Evolutionary conservation across 805 yeast species (phyloP).

Genomic region (Wickerhamiella dianesei): DNA sequence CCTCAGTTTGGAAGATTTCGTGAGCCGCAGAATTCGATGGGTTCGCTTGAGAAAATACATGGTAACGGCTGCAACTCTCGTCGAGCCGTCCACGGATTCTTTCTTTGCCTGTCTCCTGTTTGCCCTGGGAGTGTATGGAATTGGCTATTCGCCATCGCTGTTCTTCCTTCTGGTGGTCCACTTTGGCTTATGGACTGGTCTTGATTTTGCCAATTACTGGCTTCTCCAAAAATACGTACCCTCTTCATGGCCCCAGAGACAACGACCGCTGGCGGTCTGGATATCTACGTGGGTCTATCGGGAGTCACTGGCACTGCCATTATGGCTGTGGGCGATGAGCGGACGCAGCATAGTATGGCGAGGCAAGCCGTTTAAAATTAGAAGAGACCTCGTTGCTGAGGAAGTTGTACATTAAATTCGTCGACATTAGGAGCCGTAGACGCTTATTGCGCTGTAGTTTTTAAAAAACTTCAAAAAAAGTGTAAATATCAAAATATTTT

Average conservation of each 20-base stretch:
- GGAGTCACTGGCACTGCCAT: conserved; percentile 65
- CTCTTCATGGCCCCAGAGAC: neutral
- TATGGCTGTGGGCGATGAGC: conserved; percentile 68
- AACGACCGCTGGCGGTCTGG: conserved; percentile 22
- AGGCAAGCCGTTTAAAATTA: conserved; percentile 59
- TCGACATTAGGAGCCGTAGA: too few relatives aligned
- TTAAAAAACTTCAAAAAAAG: neutral
- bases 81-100: conserved; percentile 80
- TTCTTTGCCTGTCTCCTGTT: conserved; percentile 56
- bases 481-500: neutral
- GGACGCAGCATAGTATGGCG: conserved; percentile 60
- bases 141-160: conserved; percentile 34
- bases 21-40: conserved; percentile 68
- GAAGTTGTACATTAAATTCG: conserved; percentile 25
- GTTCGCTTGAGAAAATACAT: conserved; percentile 72
- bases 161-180: conserved; percentile 28
- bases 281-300: conserved; percentile 49
- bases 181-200: conserved; percentile 44
- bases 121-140: conserved; percentile 19
- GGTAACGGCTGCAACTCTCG: conserved; percentile 71
- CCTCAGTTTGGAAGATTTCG: conserved; percentile 39
- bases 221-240: conserved; percentile 6
- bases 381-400: conserved; percentile 65
- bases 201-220: conserved; percentile 47
- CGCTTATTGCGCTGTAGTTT: neutral